Conservation (phyloP, 805 yeast species). For the Metschnikowia reukaufii region DNA sequence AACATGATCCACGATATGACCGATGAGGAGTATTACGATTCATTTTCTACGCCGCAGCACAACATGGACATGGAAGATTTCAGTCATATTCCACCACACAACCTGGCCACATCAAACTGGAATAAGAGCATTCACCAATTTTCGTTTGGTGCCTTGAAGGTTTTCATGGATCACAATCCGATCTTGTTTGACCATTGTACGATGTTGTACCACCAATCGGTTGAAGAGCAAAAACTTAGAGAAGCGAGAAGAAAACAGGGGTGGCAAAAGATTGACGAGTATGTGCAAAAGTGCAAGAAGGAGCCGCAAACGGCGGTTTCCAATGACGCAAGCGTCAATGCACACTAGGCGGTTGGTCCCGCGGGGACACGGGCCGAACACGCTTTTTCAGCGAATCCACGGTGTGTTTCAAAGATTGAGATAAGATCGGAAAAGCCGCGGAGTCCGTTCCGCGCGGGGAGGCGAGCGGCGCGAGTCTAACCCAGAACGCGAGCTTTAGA, state of each 20-base stretch:
- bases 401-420: not conserved
- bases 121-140: constrained; percentile 88
- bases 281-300: constrained; percentile 38
- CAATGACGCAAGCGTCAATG: constrained; percentile 14
- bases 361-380: too few relatives aligned
- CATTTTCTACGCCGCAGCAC: constrained; percentile 37
- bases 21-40: constrained; percentile 46
- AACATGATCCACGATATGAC: constrained; percentile 35
- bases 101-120: constrained; percentile 69
- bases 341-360: constrained; percentile 10
- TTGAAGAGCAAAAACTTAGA: constrained; percentile 68
- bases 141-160: constrained; percentile 87
- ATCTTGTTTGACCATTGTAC: constrained; percentile 90
- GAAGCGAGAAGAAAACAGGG: constrained; percentile 62
- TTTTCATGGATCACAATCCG: constrained; percentile 91
- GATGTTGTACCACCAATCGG: constrained; percentile 75
- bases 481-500: not conserved
- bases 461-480: constrained; percentile 2
- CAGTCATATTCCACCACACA: constrained; percentile 40
- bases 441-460: not conserved
- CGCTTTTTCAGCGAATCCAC: too few relatives aligned
- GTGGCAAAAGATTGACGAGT: constrained; percentile 68
- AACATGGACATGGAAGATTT: constrained; percentile 34
- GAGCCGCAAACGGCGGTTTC: constrained; percentile 6
- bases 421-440: constrained; percentile 11